A percentile compares a stretch with the other conserved stretches of the same genome.
Evolutionary conservation across 768 basidiomycete genomes (phyloP).

Genomic region (Panus rudis): DNA sequence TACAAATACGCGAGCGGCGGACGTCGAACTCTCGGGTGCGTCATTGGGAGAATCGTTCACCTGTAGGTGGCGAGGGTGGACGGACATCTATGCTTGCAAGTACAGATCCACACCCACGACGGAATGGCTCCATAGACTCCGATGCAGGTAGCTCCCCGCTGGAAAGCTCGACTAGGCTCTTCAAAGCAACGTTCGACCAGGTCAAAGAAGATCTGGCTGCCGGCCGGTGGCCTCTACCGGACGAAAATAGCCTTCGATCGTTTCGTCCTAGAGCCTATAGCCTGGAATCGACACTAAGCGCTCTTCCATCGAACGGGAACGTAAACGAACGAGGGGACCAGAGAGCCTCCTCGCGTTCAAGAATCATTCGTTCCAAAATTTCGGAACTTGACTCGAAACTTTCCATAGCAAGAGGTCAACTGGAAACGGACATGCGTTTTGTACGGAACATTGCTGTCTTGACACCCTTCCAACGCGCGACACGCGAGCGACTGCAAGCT

Average conservation of each 20-base stretch:
- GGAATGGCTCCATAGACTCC: neutral
- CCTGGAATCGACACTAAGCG: constrained; percentile 21
- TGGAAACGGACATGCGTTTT: constrained; percentile 63
- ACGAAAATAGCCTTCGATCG: constrained; percentile 22
- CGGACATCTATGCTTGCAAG: constrained; percentile 8
- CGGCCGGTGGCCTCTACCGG: constrained; percentile 28
- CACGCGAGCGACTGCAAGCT: constrained; percentile 65
- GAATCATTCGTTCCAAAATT: constrained; percentile 55
- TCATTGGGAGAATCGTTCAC: constrained; percentile 32
- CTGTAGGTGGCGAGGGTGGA: constrained; percentile 9
- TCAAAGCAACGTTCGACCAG: constrained; percentile 78
- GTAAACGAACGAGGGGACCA: constrained; percentile 13
- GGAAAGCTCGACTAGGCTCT: constrained; percentile 51
- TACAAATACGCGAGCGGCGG: constrained; percentile 34
- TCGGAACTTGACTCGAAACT: constrained; percentile 58
- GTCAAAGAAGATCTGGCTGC: constrained; percentile 82
- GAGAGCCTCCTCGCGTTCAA: constrained; percentile 44
- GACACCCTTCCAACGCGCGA: constrained; percentile 81
- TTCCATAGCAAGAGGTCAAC: constrained; percentile 42
- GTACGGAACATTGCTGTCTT: constrained; percentile 79
- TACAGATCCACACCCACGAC: neutral
- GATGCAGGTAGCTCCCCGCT: constrained; percentile 46
- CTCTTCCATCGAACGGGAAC: constrained; percentile 8
- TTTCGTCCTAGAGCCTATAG: constrained; percentile 27
- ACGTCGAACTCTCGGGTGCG: constrained; percentile 16